A percentile compares a stretch with the other conserved stretches of the same genome.
phyloP scores from a whole-genome alignment of 2,329 filamentous ascomycete species.

The Alternaria gaisen region DNA sequence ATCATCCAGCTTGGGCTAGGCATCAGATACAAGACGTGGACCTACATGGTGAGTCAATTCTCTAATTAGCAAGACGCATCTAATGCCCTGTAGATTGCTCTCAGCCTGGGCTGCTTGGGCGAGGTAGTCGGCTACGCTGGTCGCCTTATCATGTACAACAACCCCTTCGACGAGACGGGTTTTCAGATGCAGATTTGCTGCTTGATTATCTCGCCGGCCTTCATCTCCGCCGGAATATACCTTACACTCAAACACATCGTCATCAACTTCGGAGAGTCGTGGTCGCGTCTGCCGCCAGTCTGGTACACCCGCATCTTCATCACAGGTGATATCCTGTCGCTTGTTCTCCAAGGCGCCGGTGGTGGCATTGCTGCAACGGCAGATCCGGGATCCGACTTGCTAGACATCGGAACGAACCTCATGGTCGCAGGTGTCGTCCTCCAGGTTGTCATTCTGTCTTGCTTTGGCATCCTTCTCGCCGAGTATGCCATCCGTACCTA shows the following conservation, averaged over 20 bases:
- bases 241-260: conserved; percentile 66
- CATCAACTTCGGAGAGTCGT: conserved; percentile 59
- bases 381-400: conserved; percentile 47
- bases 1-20: conserved; percentile 61
- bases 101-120: conserved; percentile 59
- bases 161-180: conserved; percentile 59
- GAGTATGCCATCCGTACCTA: conserved; percentile 50
- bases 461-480: conserved; percentile 55
- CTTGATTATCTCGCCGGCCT: conserved; percentile 66
- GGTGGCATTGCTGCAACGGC: conserved; percentile 66
- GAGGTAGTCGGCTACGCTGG: conserved; percentile 66
- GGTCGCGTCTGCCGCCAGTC: conserved; percentile 40
- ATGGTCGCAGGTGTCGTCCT: conserved; percentile 67
- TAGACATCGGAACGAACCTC: conserved; percentile 62
- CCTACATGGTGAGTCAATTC: conserved; percentile 53
- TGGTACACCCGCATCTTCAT: conserved; percentile 69
- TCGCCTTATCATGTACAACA: conserved; percentile 61
- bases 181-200: conserved; percentile 66
- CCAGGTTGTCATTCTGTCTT: conserved; percentile 63
- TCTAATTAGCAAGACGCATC: neutral
- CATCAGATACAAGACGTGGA: conserved; percentile 63
- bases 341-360: conserved; percentile 67
- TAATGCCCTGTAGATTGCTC: conserved; percentile 48
- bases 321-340: conserved; percentile 65
- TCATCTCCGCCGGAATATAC: conserved; percentile 64